phyloP scores from a whole-genome alignment of 2,329 filamentous ascomycete genomes.

The Verticillium isaacii region DNA sequence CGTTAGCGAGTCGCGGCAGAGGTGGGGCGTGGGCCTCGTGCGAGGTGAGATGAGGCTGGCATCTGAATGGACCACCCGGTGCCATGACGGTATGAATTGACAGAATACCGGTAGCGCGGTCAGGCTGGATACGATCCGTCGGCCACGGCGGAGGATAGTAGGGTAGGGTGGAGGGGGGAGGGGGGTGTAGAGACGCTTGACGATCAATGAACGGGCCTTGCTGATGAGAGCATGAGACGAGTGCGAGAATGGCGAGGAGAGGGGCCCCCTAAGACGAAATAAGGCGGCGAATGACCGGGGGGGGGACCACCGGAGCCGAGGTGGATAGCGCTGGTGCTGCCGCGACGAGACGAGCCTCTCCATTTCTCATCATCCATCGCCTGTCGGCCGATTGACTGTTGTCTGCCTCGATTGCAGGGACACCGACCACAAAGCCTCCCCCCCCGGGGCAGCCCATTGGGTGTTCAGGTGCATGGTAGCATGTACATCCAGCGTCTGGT shows the following conservation, averaged over 20 bases:
- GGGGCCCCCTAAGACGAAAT: slow-evolving; percentile 1
- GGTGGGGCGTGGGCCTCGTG: not conserved
- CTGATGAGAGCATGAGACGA: not conserved
- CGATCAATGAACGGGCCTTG: not conserved
- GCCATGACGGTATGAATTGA: not conserved
- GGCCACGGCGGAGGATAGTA: not conserved
- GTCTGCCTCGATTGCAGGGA: not conserved
- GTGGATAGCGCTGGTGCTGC: not conserved
- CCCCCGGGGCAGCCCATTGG: not conserved
- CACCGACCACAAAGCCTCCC: not conserved
- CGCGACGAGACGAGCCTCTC: not conserved
- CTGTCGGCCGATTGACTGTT: not conserved
- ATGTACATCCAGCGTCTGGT: not conserved
- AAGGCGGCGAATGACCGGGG: slow-evolving; percentile 1
- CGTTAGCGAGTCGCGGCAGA: not conserved
- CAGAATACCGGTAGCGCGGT: not conserved
- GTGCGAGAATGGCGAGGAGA: not conserved
- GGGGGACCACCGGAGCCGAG: not conserved
- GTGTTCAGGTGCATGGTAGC: not conserved
- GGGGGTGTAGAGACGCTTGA: not conserved
- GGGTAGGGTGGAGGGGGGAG: not conserved
- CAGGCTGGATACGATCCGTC: not conserved
- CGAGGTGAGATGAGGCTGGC: not conserved
- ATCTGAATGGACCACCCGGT: not conserved
- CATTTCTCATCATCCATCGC: not conserved